These are phyloP conservation scores for Capronia epimyces DNA, from an alignment of 2,329 filamentous ascomycete species.

Conservation along the genomic window DNA sequence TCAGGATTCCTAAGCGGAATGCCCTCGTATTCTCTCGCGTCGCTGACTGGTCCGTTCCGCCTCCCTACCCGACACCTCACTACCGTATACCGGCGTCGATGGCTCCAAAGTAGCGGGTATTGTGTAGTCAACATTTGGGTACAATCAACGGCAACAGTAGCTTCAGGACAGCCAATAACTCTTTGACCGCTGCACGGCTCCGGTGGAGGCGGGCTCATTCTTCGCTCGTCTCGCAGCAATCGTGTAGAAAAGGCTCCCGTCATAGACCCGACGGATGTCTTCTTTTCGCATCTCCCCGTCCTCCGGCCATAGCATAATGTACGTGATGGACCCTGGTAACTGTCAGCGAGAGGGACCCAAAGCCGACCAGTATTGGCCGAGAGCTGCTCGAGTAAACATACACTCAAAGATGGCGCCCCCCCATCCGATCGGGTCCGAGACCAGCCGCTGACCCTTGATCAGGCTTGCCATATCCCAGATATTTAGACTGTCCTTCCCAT, in stretches of 20 bases:
- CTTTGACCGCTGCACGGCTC: not conserved
- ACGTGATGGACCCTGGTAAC: slow-evolving; percentile 27
- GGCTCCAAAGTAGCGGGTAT: too few species aligned
- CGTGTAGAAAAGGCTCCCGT: slow-evolving; percentile 21
- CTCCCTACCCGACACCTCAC: too few species aligned
- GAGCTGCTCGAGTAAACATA: slow-evolving; percentile 1
- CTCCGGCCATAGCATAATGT: slow-evolving; percentile 32
- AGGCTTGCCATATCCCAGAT: slow-evolving; percentile 31
- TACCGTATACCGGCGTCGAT: too few species aligned
- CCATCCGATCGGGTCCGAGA: slow-evolving; percentile 26
- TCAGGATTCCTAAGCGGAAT: too few species aligned
- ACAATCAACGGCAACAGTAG: too few species aligned
- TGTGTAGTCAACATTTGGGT: too few species aligned
- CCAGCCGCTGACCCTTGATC: not conserved
- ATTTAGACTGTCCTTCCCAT: slow-evolving; percentile 38
- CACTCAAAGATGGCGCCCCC: slow-evolving; percentile 44
- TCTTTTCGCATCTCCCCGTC: slow-evolving; percentile 33
- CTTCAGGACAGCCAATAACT: not conserved
- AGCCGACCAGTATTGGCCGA: not conserved
- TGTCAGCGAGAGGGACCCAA: not conserved
- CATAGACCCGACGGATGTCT: slow-evolving; percentile 30
- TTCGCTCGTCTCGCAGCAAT: not conserved
- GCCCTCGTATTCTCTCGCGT: too few species aligned
- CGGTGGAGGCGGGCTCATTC: not conserved
- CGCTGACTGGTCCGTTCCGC: too few species aligned